Evolutionary conservation across 1,284 basidiomycete species (phyloP), one percentile per base, ranked within the genome.

Genomic region (Inonotus obliquus): DNA sequence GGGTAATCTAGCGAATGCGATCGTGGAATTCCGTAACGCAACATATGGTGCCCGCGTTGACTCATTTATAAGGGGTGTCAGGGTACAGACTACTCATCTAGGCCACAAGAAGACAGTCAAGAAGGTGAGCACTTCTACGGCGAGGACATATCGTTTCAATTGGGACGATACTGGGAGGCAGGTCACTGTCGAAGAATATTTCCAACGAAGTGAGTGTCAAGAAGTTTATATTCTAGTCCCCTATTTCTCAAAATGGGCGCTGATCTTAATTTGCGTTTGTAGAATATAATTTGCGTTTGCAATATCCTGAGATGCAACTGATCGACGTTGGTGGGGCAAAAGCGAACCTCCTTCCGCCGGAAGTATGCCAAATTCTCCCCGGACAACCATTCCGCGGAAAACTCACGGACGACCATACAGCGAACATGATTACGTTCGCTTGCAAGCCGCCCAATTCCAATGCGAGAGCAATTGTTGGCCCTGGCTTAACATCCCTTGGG

Each of bases 371-470:
- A 37, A 90, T 92, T 60, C 72, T 89, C 0, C 80, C 86, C 1
- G 80, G 83, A 60, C 89, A 91, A 67, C 76, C 85, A 0, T 91
- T 83, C 77, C 78, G 78, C n/a, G 87, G 87, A 7, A 87, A 86
- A 68, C 77, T 91, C 13, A 78, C 80, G 1, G 81, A 88, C 45
- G 82, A 84, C 21, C 84, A 89, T 64, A 89, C 88, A 0, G 79
- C 82, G 0, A 69, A 72, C 23, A 91, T 92, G 89, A 87, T 91
- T 65, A 75, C 70, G 2, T 76, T 79, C 29, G 87, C 89, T 0
- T 86, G 86, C 38, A 82, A 84, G 58, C 82, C 80, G 0, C 89
- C 89, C 2, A 85, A 84, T 63, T 73, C 81, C 65, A 91, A 91
- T 66, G 88, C 82, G 0, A 65, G 72, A 0, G 75, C 77, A 39